These are phyloP conservation scores for Nakazawaea wyomingensis DNA, from an alignment of 805 yeast species.

Conservation along the genomic window DNA sequence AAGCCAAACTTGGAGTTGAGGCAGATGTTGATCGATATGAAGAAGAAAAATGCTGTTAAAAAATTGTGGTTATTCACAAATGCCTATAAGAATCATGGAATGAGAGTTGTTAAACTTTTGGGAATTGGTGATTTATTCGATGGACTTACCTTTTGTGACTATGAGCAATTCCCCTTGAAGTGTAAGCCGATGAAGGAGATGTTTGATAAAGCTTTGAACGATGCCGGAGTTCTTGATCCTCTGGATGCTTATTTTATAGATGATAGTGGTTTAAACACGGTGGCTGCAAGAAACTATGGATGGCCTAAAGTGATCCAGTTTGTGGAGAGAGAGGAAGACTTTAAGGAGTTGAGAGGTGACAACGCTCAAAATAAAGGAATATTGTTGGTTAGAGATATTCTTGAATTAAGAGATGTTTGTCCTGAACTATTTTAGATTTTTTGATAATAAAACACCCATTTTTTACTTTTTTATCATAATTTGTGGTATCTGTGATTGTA, in stretches of 20 bases:
- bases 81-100: slow-evolving; percentile 88
- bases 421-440: slow-evolving; percentile 41
- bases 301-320: slow-evolving; percentile 69
- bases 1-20: slow-evolving; percentile 55
- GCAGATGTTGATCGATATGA: slow-evolving; percentile 42
- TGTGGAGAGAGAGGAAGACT: slow-evolving; percentile 64
- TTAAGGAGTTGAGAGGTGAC: slow-evolving; percentile 30
- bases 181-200: slow-evolving; percentile 86
- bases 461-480: too few species aligned
- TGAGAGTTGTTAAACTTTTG: slow-evolving; percentile 69
- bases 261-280: slow-evolving; percentile 76
- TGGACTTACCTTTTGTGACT: slow-evolving; percentile 92
- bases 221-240: slow-evolving; percentile 52
- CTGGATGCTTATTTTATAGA: slow-evolving; percentile 71
- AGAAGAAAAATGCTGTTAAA: slow-evolving; percentile 47
- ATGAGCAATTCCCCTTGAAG: slow-evolving; percentile 57
- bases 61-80: slow-evolving; percentile 90
- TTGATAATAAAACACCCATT: too few species aligned
- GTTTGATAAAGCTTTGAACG: slow-evolving; percentile 58
- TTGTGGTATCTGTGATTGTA: too few species aligned
- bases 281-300: slow-evolving; percentile 66
- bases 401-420: slow-evolving; percentile 46
- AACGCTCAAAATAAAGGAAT: slow-evolving; percentile 37
- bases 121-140: slow-evolving; percentile 93
- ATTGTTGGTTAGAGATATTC: slow-evolving; percentile 49